Base-by-base conservation (phyloP, 495 filamentous ascomycete species). In the Hypoxylon subgilvum region DNA sequence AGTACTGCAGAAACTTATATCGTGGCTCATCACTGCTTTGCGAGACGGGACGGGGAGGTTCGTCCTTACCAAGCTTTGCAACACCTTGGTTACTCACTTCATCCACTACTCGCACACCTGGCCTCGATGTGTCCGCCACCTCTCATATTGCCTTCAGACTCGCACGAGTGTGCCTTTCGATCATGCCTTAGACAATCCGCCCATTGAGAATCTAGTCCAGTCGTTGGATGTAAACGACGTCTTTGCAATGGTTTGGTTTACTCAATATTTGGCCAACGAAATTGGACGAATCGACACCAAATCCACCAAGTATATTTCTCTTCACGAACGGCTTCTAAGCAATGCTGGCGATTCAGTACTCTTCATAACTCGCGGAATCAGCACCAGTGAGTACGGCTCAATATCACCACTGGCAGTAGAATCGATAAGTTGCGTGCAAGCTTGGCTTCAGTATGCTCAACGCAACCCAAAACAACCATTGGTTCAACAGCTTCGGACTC, bases 61-160 rank as follows among this genome's bases (percentile, higher is more conserved):
- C 42, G 91, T 96, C 6, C 72, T 87, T 28, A 84, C 83, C 68
- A 98, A 98, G 73, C 78, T 97, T 17, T 92, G 91, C 61, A 85
- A 88, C 17, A 89, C 90, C 31, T 71, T 97, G 6, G 87, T 88
- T 30, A 85, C 88, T 3, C 90, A 88, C 65, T 96, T 91, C 65
- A 73, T 91, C 22, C 86, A 88, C 45, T 86, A 88, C 32, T 82
- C 84, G 0, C 73, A 82, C 18, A 75, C 80, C 3, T 96, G 91
- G 90, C 76, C 76, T 23, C 77, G 75, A 52, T 90, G 86, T 46
- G 40, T 96, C 6, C 80, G 79, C 58, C 88, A 91, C 63, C 73
- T 96, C 6, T 75, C 86, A 53, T 74, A 82, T 67, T 85, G 85
- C 67, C 67, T 90, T 63, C 76, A 81, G 52, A 57, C 77, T 56